Base-by-base conservation (phyloP, 2,329 filamentous ascomycete genomes). In the Diaporthe capsici region DNA sequence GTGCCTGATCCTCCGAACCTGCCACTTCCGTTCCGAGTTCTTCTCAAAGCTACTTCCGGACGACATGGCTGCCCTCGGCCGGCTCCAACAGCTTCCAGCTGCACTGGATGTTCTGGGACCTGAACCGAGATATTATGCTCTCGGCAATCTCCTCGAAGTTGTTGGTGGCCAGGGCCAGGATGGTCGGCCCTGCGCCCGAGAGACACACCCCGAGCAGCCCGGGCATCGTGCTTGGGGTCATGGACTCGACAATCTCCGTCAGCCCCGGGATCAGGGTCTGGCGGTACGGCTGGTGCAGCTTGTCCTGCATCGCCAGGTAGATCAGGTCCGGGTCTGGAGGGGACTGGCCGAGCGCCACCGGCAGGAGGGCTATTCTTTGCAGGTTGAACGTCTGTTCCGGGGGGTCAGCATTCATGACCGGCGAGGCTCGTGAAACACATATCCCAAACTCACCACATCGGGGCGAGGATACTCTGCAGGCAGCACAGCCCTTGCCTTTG, bases 251-350 rank as follows among this genome's bases (percentile, higher is more conserved):
- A 72, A 99, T 96, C 82, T 98, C 94, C 22, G 94, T 94, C 75
- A 99, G 89, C 0, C 96, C 97, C 1, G 97, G 97, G 79, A 99
- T 98, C 77, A 99, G 90, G 2, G 91, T 93, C 85, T 97, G 93
- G 72, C 97, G 93, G 87, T 99, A 98, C 58, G 95, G 97, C 85
- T 99, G 97, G 86, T 99, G 97, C 77, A 99, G 92, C 86, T 96
- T 98, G 87, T 99, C 97, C 86, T 98, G 97, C 97, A 99, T 99
- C 63, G 96, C 96, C 65, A 97, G 92, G 87, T 97, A 97, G 83
- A 99, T 99, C 84, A 98, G 93, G 80, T 97, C 93, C 31, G 97
- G 93, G 82, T 98, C 94, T 2, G 96, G 96, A 13, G 97, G 96
- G 10, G 94, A 96, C 83, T 95, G 93, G 78, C 96, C 95, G 61